These are phyloP conservation scores for Fraxinus excelsior DNA, from an alignment of 257 asterid genomes.

Conservation along the genomic window DNA sequence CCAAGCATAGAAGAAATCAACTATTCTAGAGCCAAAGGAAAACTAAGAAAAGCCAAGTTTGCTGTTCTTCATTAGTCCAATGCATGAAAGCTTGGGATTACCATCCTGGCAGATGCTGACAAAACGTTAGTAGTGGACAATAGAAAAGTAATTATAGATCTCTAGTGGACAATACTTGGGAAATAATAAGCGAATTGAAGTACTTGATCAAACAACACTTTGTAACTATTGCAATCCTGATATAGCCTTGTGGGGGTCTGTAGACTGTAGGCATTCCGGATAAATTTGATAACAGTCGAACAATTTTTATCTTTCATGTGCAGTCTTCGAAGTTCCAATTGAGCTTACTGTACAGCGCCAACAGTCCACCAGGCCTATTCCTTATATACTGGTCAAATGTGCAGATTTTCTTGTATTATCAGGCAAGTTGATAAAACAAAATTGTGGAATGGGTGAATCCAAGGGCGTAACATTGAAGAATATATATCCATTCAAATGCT, in stretches of 20 bases:
- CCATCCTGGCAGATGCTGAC: no score
- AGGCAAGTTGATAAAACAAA: constrained; percentile 46
- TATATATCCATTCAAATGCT: not conserved
- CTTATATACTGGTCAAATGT: constrained; percentile 68
- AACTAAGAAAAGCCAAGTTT: no score
- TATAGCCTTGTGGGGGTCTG: not conserved
- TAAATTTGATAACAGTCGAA: constrained; percentile 11
- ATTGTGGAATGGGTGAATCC: not conserved
- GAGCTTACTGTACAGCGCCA: constrained; percentile 78
- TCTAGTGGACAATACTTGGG: no score
- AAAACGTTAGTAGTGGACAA: no score
- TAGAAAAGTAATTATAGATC: no score
- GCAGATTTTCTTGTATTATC: constrained; percentile 86
- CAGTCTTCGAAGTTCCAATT: constrained; percentile 87
- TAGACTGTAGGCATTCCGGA: constrained; percentile 14
- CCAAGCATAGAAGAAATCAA: no score
- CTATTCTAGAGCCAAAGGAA: no score
- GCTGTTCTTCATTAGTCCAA: no score
- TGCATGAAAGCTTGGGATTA: no score
- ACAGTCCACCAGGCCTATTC: constrained; percentile 67
- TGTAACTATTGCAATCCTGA: no score
- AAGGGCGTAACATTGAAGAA: constrained; percentile 8
- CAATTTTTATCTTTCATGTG: constrained; percentile 17
- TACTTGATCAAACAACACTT: no score
- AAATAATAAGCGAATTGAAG: no score